A percentile compares a stretch with the other conserved stretches of the same genome.
Evolutionary conservation across 768 basidiomycete genomes (phyloP).

Genomic region (Auricularia sp.): DNA sequence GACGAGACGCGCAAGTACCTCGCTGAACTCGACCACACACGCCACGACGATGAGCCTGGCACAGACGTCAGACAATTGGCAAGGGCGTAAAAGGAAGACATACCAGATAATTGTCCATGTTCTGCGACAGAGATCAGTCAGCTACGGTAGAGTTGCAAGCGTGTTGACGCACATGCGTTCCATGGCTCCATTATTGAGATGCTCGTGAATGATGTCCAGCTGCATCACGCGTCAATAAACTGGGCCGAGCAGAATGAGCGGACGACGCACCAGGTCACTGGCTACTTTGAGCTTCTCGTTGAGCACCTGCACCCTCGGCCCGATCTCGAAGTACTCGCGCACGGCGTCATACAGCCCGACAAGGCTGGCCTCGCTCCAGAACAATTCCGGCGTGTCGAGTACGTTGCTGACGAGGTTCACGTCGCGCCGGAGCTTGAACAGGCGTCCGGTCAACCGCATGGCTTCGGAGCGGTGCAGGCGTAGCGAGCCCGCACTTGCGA

Average conservation of each 20-base stretch:
- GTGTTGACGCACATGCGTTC: conserved; percentile 44
- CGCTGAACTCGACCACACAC: conserved; percentile 80
- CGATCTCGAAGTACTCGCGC: conserved; percentile 91
- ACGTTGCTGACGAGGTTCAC: conserved; percentile 90
- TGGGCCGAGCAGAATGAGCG: conserved; percentile 1
- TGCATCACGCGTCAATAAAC: conserved; percentile 27
- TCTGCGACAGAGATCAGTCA: background rate
- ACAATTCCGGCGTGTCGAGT: conserved; percentile 85
- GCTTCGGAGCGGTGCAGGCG: conserved; percentile 72
- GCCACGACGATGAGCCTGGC: conserved; percentile 81
- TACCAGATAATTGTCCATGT: conserved; percentile 71
- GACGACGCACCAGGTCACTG: conserved; percentile 41
- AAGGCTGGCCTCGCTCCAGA: conserved; percentile 90
- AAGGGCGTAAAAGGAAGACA: conserved; percentile 31
- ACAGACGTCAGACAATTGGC: conserved; percentile 21
- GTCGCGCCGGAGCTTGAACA: conserved; percentile 83
- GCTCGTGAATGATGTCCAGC: conserved; percentile 86
- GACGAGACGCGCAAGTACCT: conserved; percentile 66
- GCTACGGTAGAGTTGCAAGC: too few species aligned
- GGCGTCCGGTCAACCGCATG: conserved; percentile 59
- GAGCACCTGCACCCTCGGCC: conserved; percentile 66
- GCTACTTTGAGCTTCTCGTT: conserved; percentile 85
- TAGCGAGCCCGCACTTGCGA: conserved; percentile 68
- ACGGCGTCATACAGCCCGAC: conserved; percentile 87
- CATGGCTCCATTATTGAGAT: conserved; percentile 83